Percentiles rank a stretch among this genome's conserved stretches.
These are phyloP conservation scores for Beauveria rudraprayagi DNA, from an alignment of 2,329 filamentous ascomycete genomes.

Conservation along the genomic window DNA sequence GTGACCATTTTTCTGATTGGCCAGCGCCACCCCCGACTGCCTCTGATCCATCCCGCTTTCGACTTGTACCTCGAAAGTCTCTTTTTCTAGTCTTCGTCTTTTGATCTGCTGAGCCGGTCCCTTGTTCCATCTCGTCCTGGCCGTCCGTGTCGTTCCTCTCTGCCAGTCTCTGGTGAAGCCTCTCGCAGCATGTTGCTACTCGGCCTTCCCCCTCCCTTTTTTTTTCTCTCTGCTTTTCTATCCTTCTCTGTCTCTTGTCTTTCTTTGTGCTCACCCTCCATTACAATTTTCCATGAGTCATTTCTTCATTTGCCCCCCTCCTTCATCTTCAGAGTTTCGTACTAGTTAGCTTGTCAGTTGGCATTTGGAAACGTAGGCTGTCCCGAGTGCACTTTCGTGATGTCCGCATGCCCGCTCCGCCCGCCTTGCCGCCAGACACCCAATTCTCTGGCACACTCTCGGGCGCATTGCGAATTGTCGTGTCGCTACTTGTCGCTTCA, in stretches of 20 bases:
- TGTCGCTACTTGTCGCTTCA: constrained; percentile 8
- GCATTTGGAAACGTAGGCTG: not conserved
- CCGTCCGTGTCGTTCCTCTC: not conserved
- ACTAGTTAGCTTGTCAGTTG: constrained; percentile 13
- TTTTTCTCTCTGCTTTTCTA: constrained; percentile 18
- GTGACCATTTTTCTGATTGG: constrained; percentile 34
- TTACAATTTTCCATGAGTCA: constrained; percentile 25
- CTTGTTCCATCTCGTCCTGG: constrained; percentile 1
- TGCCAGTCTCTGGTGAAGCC: constrained; percentile 8
- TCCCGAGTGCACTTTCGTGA: not conserved
- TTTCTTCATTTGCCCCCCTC: constrained; percentile 17
- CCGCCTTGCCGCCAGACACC: constrained; percentile 3
- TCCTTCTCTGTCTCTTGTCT: constrained; percentile 10
- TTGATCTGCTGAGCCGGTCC: constrained; percentile 9
- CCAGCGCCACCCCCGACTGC: constrained; percentile 17
- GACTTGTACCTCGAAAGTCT: constrained; percentile 20
- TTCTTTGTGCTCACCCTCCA: constrained; percentile 18
- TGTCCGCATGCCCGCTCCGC: constrained; percentile 1
- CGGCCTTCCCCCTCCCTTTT: constrained; percentile 13
- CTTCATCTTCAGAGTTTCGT: constrained; percentile 18
- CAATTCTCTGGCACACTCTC: constrained; percentile 17
- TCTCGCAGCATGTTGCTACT: constrained; percentile 12
- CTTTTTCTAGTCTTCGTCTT: not conserved
- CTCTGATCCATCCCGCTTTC: not conserved
- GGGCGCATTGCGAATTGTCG: constrained; percentile 26